Conservation (phyloP, 257 asterid species). For the Solanum pimpinellifolium region DNA sequence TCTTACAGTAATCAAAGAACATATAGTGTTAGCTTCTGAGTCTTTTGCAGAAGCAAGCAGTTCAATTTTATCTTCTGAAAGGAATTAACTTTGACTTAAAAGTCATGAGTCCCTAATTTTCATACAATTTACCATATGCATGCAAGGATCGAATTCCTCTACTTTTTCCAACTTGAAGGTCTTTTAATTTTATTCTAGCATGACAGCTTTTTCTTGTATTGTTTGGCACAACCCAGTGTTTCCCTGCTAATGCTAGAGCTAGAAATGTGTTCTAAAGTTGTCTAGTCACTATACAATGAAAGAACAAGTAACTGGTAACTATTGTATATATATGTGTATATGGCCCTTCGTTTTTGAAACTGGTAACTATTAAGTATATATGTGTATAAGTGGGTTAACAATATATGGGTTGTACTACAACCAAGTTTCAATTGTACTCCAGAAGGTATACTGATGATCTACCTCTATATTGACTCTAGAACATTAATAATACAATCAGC, state of each 20-base stretch:
- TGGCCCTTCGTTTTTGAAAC: not conserved
- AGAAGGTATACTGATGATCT: not conserved
- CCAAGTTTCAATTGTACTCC: not conserved
- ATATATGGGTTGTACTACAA: not conserved
- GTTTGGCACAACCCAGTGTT: not conserved
- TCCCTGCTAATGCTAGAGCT: not conserved
- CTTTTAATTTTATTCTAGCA: not conserved
- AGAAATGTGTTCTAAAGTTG: not conserved
- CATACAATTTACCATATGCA: not conserved
- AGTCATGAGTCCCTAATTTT: not conserved
- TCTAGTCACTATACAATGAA: not conserved
- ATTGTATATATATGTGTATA: not conserved
- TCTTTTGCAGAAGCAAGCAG: not conserved
- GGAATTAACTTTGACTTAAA: not conserved
- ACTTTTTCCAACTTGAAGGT: not conserved
- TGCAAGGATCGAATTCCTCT: not conserved
- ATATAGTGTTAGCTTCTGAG: not conserved
- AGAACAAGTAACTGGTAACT: not conserved
- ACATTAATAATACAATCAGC: not conserved
- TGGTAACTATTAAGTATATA: not conserved
- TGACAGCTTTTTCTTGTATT: not conserved
- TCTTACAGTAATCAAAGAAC: not conserved
- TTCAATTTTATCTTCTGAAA: not conserved
- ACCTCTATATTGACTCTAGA: not conserved
- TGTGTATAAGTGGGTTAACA: not conserved